phyloP scores from a whole-genome alignment of 2,329 filamentous ascomycete genomes.

The Xylariaceae sp. region DNA sequence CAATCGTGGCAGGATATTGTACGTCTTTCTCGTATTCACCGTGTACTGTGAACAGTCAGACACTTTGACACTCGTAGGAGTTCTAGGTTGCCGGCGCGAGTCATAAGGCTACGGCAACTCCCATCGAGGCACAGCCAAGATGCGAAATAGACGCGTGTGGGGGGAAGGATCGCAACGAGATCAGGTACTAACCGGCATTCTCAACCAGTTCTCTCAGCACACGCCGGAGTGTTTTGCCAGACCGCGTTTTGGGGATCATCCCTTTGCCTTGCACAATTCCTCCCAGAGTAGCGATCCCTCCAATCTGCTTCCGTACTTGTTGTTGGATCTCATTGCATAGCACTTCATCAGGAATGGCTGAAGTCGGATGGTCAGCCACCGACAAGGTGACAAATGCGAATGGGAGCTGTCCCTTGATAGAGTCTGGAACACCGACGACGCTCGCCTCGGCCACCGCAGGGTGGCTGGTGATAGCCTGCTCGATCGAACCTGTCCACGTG shows the following conservation, averaged over 20 bases:
- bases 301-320: slow-evolving; percentile 76
- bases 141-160: no score
- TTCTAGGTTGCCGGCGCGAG: no score
- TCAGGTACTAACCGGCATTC: slow-evolving; percentile 50
- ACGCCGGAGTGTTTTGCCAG: slow-evolving; percentile 84
- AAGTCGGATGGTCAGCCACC: slow-evolving; percentile 45
- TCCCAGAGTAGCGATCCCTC: slow-evolving; percentile 79
- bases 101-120: no score
- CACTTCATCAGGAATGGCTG: slow-evolving; percentile 46
- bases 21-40: slow-evolving; percentile 72
- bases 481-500: slow-evolving; percentile 65
- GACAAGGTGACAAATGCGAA: slow-evolving; percentile 77
- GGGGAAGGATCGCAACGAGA: no score
- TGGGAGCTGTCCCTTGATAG: slow-evolving; percentile 84
- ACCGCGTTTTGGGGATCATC: slow-evolving; percentile 88
- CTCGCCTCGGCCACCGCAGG: slow-evolving; percentile 77
- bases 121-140: no score
- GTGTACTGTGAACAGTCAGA: slow-evolving; percentile 41
- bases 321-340: slow-evolving; percentile 64
- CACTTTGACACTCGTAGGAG: no score
- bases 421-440: slow-evolving; percentile 81
- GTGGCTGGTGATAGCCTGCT: slow-evolving; percentile 85
- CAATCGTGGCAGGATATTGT: slow-evolving; percentile 77
- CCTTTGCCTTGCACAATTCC: slow-evolving; percentile 81
- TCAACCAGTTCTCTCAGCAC: slow-evolving; percentile 82